Evolutionary conservation across 1,284 basidiomycete genomes (phyloP), one percentile per base, ranked within the genome.

Genomic region (Megacollybia platyphylla): DNA sequence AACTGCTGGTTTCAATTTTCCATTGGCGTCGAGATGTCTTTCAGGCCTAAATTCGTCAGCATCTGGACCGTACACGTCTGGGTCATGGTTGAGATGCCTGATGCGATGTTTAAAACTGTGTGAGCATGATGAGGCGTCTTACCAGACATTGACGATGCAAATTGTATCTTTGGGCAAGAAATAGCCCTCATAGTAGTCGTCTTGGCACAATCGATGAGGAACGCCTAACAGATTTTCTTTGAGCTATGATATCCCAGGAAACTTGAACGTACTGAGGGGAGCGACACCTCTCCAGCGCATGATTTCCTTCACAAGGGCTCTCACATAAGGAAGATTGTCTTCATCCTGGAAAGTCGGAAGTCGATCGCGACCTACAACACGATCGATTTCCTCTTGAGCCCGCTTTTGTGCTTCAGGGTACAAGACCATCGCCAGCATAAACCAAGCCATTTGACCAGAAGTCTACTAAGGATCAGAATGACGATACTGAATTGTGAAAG

Each of bases 21-120:
- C 56, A n/a, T 53, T 45, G n/a, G 46, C 44, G 13, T 46, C 45
- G 29, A 57, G 48, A 43, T 51, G 48, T 17, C 54, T 45, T 13
- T 47, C 46, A 3, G 54, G 54, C 24, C 49, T 37, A 35, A 55
- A 55, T 7, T 43, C 41, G 15, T 45, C 39, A 13, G 49, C 53
- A 17, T 55, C 51, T 3, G 44, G 40, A 11, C 54, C 52, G 36
- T 54, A 56, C 8, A 47, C 36, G 5, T 44, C 43, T 8, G 40
- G 43, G 30, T 47, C 46, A 29, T 39, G 44, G 27, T 53, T 50
- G 36, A 53, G 27, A 15, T 45, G 47, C 52, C 50, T 53, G 37
- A 20, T 8, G 17, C 20, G 38, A 26, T 7, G 9, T 24, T 8
- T 39, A 3, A 20, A 41, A 3, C 13, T 26, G 15, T 13, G 30